Base-by-base conservation (phyloP, 2,329 filamentous ascomycete species). In the Microdochium nivale region DNA sequence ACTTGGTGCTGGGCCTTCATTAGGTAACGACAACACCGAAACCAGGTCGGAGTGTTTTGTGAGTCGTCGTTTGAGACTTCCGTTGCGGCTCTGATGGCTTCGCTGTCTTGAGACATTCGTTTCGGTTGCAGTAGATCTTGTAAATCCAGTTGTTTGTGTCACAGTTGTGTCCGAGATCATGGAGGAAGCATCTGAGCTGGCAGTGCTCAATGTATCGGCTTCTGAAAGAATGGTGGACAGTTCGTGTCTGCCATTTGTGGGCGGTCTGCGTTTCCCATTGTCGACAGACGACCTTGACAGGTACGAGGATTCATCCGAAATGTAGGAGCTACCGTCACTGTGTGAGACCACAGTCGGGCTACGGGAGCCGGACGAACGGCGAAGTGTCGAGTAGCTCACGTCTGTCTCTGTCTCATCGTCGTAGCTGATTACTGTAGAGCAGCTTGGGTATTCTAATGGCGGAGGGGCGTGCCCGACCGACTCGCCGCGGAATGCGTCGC, bases 31-130 rank as follows among this genome's bases (percentile, higher is more conserved):
- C 9, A 99, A 75, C 2, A 96, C 90, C 0, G 94, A 97, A 37
- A 99, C 89, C 24, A 99, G 76, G 67, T 99, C 94, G 16, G 90
- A 90, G 68, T 97, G 91, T 53, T 88, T 95, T 3, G 91, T 96
- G 37, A 96, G 77, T 54, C 87, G 83, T 56, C 89, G 81, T 66
- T 87, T 89, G 32, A 89, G 71, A 44, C 74, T 77, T 1, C 77
- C 40, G 23, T 44, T 44, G 40, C 40, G 40, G 40, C 40, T 44
- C 21, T 21, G 40, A 59, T 74, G 73, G 66, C 59, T 77, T 61
- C 64, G 74, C 69, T 64, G 71, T 52, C 67, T 71, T 55, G 71
- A 77, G 55, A 70, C 57, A 53, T 59, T 68, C 62, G 62, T n/a
- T 27, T 50, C 71, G 25, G 71, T 75, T 56, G 72, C 73, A 7